Evolutionary conservation across 768 basidiomycete genomes (phyloP).

Genomic region (Crassisporium funariophilum): DNA sequence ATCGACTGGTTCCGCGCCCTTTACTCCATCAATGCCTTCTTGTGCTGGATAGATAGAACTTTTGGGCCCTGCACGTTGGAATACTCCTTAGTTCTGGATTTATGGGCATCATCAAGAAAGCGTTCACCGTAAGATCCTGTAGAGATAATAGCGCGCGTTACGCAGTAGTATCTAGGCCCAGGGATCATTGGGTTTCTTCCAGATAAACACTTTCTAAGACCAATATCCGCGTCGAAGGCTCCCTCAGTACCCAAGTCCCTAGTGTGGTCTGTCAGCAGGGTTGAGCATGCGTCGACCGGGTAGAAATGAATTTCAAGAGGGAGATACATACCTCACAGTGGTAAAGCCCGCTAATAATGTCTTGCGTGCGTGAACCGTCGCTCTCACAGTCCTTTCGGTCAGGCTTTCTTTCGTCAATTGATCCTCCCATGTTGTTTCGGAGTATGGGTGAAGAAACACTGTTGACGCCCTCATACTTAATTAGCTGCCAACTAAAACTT

Average conservation of each 20-base stretch:
- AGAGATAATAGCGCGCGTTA: slow-evolving; percentile 58
- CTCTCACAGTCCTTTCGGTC: slow-evolving; percentile 60
- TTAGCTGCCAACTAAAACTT: slow-evolving; percentile 40
- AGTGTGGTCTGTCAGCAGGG: slow-evolving; percentile 1
- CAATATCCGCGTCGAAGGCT: slow-evolving; percentile 61
- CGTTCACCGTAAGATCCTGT: slow-evolving; percentile 60
- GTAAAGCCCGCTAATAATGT: slow-evolving; percentile 68
- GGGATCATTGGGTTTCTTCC: slow-evolving; percentile 46
- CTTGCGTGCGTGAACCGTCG: slow-evolving; percentile 56
- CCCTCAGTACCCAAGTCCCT: slow-evolving; percentile 74
- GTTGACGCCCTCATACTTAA: background rate
- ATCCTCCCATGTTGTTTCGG: slow-evolving; percentile 62
- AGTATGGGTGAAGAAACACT: slow-evolving; percentile 66
- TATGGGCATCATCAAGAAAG: slow-evolving; percentile 8
- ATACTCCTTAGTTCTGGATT: background rate
- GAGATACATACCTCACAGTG: slow-evolving; percentile 49
- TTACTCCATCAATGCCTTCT: slow-evolving; percentile 58
- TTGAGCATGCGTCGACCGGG: background rate
- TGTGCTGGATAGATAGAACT: slow-evolving; percentile 42
- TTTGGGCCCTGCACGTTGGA: slow-evolving; percentile 50
- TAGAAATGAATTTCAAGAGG: background rate
- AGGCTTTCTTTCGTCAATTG: slow-evolving; percentile 61
- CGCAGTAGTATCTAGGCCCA: slow-evolving; percentile 66
- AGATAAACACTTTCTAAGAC: slow-evolving; percentile 54
- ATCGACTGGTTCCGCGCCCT: slow-evolving; percentile 60